Base-by-base conservation (phyloP, 2,329 filamentous ascomycete species). In the Monosporascus sp. region DNA sequence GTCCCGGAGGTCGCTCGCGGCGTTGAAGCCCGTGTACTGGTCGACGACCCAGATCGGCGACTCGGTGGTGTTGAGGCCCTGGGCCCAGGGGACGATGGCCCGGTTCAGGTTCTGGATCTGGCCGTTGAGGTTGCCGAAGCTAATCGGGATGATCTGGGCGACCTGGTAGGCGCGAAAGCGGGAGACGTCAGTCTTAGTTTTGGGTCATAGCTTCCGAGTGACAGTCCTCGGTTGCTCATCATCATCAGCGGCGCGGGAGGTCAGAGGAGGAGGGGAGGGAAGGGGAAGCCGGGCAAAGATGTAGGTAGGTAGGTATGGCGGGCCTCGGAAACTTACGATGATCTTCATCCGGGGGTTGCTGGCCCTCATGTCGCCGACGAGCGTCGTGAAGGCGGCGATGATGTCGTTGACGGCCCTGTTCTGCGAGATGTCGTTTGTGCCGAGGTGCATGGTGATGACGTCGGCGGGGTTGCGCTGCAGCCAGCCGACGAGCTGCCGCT, bases 391-490 rank as follows among this genome's bases (percentile, higher is more conserved):
- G 6, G 72, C 72, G 11, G 66, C 62, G 24, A 74, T 68, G 51
- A 75, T 73, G 37, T 73, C 66, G 27, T 57, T 53, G 0, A 64
- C 59, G 3, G 63, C 58, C 64, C 70, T 72, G 58, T 66, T 71
- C 60, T 72, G 39, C 18, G 24, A 70, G 54, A 69, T 70, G 50
- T 75, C 72, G 55, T 75, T 75, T 39, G 74, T 75, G 24, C 73
- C 72, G 2, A 76, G 56, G 58, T 76, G 72, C 72, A 75, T 75
- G 14, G 70, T 74, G 52, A 76, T 69, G 25, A 76, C 68, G 56
- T 76, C 72, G 3, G 73, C 72, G 0, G 71, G 70, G 55, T 73
- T 75, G 15, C 39, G 58, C 61, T 70, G 58, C 47, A 76, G 63
- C 72, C 73, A 76, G 27, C 71, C 72, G 44, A 70, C 71, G 22